Conservation (phyloP, 2,329 filamentous ascomycete species). For the Leptographium flavum region DNA sequence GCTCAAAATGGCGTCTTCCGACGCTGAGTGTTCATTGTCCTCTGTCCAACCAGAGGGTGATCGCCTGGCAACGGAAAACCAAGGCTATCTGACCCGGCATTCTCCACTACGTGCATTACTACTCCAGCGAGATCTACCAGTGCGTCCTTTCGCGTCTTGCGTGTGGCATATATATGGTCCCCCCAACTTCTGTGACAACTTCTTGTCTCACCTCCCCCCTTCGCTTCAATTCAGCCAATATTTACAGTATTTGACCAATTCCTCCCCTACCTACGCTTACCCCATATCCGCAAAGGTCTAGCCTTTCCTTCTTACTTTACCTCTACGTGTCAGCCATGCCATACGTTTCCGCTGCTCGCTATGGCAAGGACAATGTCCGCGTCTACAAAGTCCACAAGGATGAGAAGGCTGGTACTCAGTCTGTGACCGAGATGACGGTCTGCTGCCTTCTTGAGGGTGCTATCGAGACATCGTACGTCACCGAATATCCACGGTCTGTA, state of each 20-base stretch:
- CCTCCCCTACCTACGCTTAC: background rate
- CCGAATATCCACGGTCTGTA: constrained; percentile 8
- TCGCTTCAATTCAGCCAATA: no score
- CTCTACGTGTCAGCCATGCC: constrained; percentile 28
- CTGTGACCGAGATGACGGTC: constrained; percentile 88
- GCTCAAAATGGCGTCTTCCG: constrained; percentile 9
- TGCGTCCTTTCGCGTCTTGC: no score
- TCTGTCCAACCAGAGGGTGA: background rate
- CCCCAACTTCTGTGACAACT: no score
- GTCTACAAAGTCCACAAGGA: constrained; percentile 89
- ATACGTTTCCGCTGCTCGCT: constrained; percentile 50
- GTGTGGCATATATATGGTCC: no score
- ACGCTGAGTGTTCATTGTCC: background rate
- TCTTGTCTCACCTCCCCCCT: no score
- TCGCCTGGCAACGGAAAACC: background rate
- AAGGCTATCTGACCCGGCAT: background rate
- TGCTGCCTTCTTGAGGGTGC: constrained; percentile 85
- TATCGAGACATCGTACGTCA: constrained; percentile 62
- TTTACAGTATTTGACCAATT: no score
- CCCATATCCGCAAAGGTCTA: background rate
- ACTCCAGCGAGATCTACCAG: no score
- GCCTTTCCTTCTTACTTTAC: background rate
- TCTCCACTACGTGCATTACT: background rate
- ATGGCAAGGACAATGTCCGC: constrained; percentile 96
- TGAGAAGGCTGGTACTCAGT: constrained; percentile 61